Evolutionary conservation across 202 grass and related monocot genomes (phyloP), one percentile per base, ranked within the genome.

Genomic region (Zizania palustris): DNA sequence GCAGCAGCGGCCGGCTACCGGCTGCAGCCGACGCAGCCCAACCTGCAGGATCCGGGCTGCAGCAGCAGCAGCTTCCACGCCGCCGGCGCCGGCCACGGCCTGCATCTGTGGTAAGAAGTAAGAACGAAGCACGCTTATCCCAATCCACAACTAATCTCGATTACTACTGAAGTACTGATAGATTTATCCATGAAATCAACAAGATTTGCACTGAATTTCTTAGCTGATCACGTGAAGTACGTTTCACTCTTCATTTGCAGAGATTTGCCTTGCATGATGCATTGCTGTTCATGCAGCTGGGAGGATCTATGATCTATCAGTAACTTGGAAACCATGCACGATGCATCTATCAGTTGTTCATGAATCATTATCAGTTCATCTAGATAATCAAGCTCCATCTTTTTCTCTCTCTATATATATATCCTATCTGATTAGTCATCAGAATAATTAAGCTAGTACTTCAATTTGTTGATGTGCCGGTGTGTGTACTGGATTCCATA

Each of bases 21-120:
- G 41, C 88, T 90, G 20, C 91, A 93, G 85, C 91, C 91, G 2
- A 88, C 78, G 50, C 91, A 93, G 60, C 91, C 91, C 49, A 93
- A 93, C 82, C 88, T 93, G 82, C 91, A 93, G 79, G 85, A 93
- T 45, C 65, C 72, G 39, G 71, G 71, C 6, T 86, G 78, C 84
- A 77, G 69, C 67, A 68, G 50, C 80, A 77, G 69, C 67, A 68
- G 50, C 80, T 65, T 88, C 85, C 87, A 84, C 12, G 82, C 65
- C 54, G 63, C 38, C 42, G 40, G 5, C 9, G 40, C 64, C 51
- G 76, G 19, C 28, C 28, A 28, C 49, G 83, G 82, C 85, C 88
- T 93, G 60, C 88, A 93, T 65, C 91, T 93, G 41, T 93, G 87
- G 91, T 90, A 90, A 70, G 64, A 60, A 21, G 4, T 11, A 38